Percentiles rank a stretch among this genome's conserved stretches.
Evolutionary conservation across 192 early-diverging fungal species (phyloP).

Genomic region (Podila verticillata): DNA sequence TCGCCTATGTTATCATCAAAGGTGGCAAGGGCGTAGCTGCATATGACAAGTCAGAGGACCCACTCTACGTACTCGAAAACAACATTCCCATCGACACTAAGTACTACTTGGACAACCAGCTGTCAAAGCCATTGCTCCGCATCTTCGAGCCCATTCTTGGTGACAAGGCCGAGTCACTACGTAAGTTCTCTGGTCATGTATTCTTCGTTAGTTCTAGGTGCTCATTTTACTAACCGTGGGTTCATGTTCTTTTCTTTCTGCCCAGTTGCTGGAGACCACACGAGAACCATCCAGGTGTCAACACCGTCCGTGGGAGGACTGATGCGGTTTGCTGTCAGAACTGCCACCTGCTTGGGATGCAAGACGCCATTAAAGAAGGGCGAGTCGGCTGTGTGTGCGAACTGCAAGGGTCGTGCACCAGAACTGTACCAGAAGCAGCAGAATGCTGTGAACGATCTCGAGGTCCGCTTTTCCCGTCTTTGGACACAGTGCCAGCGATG

Average conservation of each 20-base stretch:
- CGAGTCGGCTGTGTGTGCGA: slow-evolving; percentile 81
- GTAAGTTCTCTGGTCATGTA: slow-evolving; percentile 55
- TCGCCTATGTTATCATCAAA: slow-evolving; percentile 95
- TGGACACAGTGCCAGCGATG: slow-evolving; percentile 99
- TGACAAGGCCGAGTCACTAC: slow-evolving; percentile 80
- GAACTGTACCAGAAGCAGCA: slow-evolving; percentile 86
- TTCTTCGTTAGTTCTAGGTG: no score
- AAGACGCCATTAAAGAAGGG: slow-evolving; percentile 80
- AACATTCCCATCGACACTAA: slow-evolving; percentile 97
- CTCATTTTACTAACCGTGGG: not conserved
- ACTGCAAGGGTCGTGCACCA: slow-evolving; percentile 75
- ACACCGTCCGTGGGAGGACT: slow-evolving; percentile 91
- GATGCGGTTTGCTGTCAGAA: slow-evolving; percentile 95
- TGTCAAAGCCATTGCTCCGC: slow-evolving; percentile 90
- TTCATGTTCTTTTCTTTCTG: slow-evolving; percentile 6
- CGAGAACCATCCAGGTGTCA: slow-evolving; percentile 83
- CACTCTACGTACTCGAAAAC: slow-evolving; percentile 97
- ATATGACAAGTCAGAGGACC: slow-evolving; percentile 98
- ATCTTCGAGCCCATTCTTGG: slow-evolving; percentile 98
- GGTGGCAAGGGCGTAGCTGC: slow-evolving; percentile 87
- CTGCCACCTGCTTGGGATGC: slow-evolving; percentile 93
- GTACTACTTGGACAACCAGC: slow-evolving; percentile 97
- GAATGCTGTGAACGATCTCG: slow-evolving; percentile 73
- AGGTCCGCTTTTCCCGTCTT: slow-evolving; percentile 82
- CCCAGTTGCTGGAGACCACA: slow-evolving; percentile 76